Percentiles rank a stretch among this genome's conserved stretches.
Conservation (phyloP, 2,329 filamentous ascomycete species). For the Diplocarpon rosae region DNA sequence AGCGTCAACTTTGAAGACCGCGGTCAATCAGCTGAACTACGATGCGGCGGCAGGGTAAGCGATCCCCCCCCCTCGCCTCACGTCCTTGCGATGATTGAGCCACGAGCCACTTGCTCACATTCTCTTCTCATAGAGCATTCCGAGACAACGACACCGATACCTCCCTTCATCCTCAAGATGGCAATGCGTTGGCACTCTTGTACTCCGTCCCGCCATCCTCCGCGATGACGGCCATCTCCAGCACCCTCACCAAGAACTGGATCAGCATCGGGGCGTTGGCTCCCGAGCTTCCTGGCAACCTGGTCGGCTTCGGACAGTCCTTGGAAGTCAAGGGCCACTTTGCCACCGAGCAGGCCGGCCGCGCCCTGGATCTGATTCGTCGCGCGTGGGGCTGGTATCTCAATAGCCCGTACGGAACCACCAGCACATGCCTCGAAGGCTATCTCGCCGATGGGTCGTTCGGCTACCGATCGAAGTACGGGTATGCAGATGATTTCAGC, state of each 20-base stretch:
- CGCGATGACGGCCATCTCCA: slow-evolving; percentile 30
- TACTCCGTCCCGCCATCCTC: slow-evolving; percentile 14
- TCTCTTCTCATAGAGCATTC: slow-evolving; percentile 15
- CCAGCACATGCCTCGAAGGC: slow-evolving; percentile 49
- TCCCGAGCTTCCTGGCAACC: slow-evolving; percentile 43
- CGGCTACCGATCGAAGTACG: slow-evolving; percentile 35
- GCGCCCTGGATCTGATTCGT: slow-evolving; percentile 45
- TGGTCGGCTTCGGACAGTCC: slow-evolving; percentile 46
- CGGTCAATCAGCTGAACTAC: slow-evolving; percentile 17
- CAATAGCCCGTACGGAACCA: slow-evolving; percentile 44
- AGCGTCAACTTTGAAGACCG: slow-evolving; percentile 14
- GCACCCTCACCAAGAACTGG: slow-evolving; percentile 31
- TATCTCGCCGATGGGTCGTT: slow-evolving; percentile 45
- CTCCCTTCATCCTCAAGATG: slow-evolving; percentile 47
- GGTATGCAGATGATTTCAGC: slow-evolving; percentile 36
- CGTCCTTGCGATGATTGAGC: too few species aligned
- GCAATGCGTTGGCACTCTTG: slow-evolving; percentile 43
- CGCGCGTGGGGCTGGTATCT: slow-evolving; percentile 51
- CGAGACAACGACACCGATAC: slow-evolving; percentile 36
- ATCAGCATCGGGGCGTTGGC: slow-evolving; percentile 41
- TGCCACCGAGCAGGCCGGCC: slow-evolving; percentile 33
- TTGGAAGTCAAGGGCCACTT: slow-evolving; percentile 50
- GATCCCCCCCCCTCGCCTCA: too few species aligned
- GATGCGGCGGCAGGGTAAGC: slow-evolving; percentile 18
- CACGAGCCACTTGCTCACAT: too few species aligned